Evolutionary conservation across 208 protist genomes (phyloP).

Genomic region (Leishmania aethiopica): DNA sequence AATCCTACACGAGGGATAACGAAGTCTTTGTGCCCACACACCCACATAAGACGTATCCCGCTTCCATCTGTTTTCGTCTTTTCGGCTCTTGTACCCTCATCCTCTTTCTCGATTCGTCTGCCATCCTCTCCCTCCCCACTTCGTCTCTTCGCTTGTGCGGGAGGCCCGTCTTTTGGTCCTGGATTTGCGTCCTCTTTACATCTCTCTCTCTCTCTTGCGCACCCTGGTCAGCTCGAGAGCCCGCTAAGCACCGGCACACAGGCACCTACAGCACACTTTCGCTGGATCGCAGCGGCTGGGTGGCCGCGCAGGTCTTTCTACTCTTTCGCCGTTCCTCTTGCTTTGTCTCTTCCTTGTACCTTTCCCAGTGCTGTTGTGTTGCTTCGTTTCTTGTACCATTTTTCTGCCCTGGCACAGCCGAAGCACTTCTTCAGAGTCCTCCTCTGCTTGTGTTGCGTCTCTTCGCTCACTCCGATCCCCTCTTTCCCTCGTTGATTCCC

Average conservation of each 20-base stretch:
- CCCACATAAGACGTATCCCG: background rate
- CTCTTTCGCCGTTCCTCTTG: background rate
- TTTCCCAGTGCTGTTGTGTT: background rate
- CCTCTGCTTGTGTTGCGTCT: background rate
- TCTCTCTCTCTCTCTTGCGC: background rate
- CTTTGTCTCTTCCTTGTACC: background rate
- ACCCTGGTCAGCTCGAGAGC: background rate
- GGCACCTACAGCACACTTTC: background rate
- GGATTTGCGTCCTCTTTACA: background rate
- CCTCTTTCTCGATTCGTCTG: background rate
- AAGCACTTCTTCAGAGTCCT: background rate
- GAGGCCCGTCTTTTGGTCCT: background rate
- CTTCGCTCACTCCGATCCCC: background rate
- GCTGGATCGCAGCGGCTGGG: background rate
- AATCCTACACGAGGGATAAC: background rate
- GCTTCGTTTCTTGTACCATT: background rate
- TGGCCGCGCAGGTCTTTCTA: background rate
- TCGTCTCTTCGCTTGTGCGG: background rate
- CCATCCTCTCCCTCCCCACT: background rate
- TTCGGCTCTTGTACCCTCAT: background rate
- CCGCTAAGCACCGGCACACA: background rate
- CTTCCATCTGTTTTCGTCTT: background rate
- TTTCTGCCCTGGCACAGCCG: background rate
- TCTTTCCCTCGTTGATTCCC: background rate
- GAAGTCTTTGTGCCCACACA: background rate